These are phyloP conservation scores for Zygosaccharomyces sapae DNA, from an alignment of 1,139 yeast species.

Conservation along the genomic window DNA sequence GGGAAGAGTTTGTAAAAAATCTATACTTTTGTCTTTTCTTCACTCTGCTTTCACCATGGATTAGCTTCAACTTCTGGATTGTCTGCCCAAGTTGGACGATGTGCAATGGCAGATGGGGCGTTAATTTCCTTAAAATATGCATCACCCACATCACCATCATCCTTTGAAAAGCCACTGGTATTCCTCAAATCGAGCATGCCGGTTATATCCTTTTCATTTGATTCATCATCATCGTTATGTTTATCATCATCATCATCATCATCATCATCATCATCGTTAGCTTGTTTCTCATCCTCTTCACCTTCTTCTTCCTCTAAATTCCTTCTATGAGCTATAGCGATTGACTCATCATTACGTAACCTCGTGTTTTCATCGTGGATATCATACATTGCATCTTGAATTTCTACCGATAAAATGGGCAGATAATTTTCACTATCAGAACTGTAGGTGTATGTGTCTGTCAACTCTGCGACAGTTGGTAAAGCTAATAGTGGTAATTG, in stretches of 20 bases:
- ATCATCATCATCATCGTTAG: no score
- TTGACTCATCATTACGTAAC: conserved; percentile 20
- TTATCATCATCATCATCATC: conserved; percentile 1
- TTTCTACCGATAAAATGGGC: conserved; percentile 57
- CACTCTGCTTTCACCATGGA: conserved; percentile 29
- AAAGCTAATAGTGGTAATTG: conserved; percentile 40
- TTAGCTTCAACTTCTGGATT: conserved; percentile 31
- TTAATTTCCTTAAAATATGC: conserved; percentile 22
- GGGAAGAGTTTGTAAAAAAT: no score
- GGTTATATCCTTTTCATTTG: conserved; percentile 1
- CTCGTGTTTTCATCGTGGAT: conserved; percentile 44
- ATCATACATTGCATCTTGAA: conserved; percentile 62
- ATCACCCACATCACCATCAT: conserved; percentile 13
- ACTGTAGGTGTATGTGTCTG: conserved; percentile 60
- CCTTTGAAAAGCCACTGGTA: neutral
- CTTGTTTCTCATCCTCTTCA: neutral
- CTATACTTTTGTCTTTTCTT: no score
- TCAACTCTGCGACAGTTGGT: conserved; percentile 57
- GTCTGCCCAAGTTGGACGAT: conserved; percentile 27
- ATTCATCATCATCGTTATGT: conserved; percentile 4
- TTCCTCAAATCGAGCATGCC: conserved; percentile 6
- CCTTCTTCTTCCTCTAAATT: conserved; percentile 11
- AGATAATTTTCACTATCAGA: conserved; percentile 45
- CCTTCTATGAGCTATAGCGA: conserved; percentile 13
- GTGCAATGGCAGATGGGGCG: conserved; percentile 26